Conservation (phyloP, 2,329 filamentous ascomycete species). For the Grosmannia clavigera region DNA sequence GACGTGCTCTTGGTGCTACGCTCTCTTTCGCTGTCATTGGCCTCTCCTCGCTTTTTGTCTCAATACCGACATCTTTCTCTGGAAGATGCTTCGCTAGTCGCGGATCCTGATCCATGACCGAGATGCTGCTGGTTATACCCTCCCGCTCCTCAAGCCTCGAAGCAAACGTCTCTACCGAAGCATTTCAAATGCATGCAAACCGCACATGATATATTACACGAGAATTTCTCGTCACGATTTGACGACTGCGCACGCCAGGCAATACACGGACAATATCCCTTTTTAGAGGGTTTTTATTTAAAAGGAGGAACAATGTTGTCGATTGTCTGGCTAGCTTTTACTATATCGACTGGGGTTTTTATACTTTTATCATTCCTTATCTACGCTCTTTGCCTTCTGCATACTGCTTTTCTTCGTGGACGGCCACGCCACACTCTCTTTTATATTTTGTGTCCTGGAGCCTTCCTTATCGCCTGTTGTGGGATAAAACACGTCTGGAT, state of each 20-base stretch:
- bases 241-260: neutral
- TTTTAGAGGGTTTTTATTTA: neutral
- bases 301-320: neutral
- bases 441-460: neutral
- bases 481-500: neutral
- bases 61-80: neutral
- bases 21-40: neutral
- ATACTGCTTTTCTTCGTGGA: neutral
- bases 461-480: neutral
- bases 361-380: neutral
- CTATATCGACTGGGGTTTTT: neutral
- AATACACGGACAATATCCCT: neutral
- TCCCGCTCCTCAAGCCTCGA: neutral
- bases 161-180: neutral
- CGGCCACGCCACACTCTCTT: neutral
- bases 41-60: neutral
- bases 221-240: constrained; percentile 1
- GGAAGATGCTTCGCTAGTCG: neutral
- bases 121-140: neutral
- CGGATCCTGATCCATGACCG: neutral
- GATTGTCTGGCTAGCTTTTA: neutral
- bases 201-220: neutral
- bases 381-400: neutral
- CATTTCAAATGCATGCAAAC: neutral
- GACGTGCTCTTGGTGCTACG: neutral